Evolutionary conservation across 441 rosid genomes (phyloP), one percentile per base, ranked within the genome.

Genomic region (Kokia cookei): DNA sequence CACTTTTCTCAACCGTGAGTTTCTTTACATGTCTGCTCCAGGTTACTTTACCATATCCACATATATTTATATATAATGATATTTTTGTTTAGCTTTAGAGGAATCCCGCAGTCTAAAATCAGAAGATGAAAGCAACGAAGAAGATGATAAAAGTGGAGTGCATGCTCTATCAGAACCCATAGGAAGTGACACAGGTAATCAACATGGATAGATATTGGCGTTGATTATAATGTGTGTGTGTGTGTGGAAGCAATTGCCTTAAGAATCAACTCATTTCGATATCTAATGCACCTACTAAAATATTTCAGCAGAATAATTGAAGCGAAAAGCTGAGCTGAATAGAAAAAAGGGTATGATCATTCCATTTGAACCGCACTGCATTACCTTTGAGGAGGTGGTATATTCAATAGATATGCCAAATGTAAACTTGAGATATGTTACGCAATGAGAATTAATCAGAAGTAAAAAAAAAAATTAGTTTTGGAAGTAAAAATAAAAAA

Each of bases 371-470:
- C n/a, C n/a, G n/a, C n/a, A n/a, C n/a, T n/a, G n/a, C n/a, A n/a
- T n/a, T n/a, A n/a, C n/a, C n/a, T n/a, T n/a, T n/a, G n/a, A n/a
- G n/a, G 78, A 86, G 24, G 79, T 88, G 61, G 75, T 51, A 63
- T 88, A 88, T 70, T 75, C 84, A 0, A 80, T 86, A 12, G 84
- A 86, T 69, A 83, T 83, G 82, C 86, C 93, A 22, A 77, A 78
- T 81, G 89, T 88, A 66, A 15, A 13, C 35, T 55, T 53, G 10
- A 40, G 40, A 55, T 12, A 35, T 51, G 13, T 17, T 3, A 17
- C 40, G 10, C 27, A 32, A 3, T 50, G 48, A 17, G 48, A 69
- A 13, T 29, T 70, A n/a, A 55, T 43, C 19, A 22, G 19, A 45
- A 65, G 37, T 43, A 15, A 11, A 35, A n/a, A n/a, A n/a, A 65